phyloP scores from a whole-genome alignment of 1,139 yeast genomes.

The Casaregolazyma lundiana region DNA sequence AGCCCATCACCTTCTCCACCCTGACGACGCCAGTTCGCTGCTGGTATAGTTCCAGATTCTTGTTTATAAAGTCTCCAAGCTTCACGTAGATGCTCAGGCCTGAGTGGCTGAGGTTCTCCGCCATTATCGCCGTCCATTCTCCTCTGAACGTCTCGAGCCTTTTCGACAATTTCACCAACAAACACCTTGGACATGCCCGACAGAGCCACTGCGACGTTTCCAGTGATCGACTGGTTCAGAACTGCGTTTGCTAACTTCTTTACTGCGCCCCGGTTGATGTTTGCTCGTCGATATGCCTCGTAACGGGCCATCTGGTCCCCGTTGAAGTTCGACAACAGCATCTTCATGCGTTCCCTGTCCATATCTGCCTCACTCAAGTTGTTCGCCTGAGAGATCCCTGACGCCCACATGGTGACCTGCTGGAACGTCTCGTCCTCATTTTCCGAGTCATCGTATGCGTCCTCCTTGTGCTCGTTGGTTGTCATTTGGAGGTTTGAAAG shows the following conservation, averaged over 20 bases:
- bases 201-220: slow-evolving; percentile 72
- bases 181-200: slow-evolving; percentile 88
- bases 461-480: slow-evolving; percentile 16
- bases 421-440: slow-evolving; percentile 13
- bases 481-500: slow-evolving; percentile 27
- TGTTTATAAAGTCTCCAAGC: slow-evolving; percentile 75
- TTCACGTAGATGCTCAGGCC: slow-evolving; percentile 81
- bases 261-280: slow-evolving; percentile 72
- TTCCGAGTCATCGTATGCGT: slow-evolving; percentile 18
- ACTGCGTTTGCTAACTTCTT: slow-evolving; percentile 77
- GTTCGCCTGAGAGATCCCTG: neutral
- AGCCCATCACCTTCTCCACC: slow-evolving; percentile 67
- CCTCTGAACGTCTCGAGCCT: slow-evolving; percentile 58
- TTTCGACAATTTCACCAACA: slow-evolving; percentile 81
- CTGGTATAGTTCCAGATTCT: slow-evolving; percentile 63
- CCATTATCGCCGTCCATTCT: slow-evolving; percentile 32
- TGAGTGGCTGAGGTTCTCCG: slow-evolving; percentile 50
- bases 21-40: slow-evolving; percentile 65
- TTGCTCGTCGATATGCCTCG: slow-evolving; percentile 81
- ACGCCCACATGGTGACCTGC: neutral
- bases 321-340: slow-evolving; percentile 68
- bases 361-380: slow-evolving; percentile 18
- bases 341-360: slow-evolving; percentile 51
- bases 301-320: slow-evolving; percentile 84
- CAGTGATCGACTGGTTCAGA: slow-evolving; percentile 78